phyloP scores from a whole-genome alignment of 805 yeast genomes.

The Teunomyces cretensis region DNA sequence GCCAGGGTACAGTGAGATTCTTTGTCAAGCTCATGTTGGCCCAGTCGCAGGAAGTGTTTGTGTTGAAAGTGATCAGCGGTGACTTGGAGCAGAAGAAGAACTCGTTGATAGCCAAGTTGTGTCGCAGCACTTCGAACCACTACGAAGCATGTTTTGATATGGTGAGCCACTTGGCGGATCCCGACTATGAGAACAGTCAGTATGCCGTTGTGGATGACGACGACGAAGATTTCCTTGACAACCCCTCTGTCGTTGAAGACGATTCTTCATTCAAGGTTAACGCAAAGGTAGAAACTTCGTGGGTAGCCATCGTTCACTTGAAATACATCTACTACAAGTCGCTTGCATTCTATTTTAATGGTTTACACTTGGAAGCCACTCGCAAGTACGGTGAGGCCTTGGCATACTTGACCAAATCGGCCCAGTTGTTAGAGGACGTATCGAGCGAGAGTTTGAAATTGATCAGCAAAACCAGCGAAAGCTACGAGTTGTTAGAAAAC shows the following conservation, averaged over 20 bases:
- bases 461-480: constrained; percentile 23
- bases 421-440: constrained; percentile 37
- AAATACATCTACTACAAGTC: constrained; percentile 59
- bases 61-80: constrained; percentile 56
- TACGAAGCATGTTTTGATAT: constrained; percentile 54
- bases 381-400: constrained; percentile 76
- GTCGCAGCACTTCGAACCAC: constrained; percentile 57
- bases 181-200: constrained; percentile 9
- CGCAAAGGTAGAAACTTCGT: constrained; percentile 39
- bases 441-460: constrained; percentile 22
- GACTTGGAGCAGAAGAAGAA: constrained; percentile 55
- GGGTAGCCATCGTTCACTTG: constrained; percentile 52
- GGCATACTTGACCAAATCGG: constrained; percentile 57
- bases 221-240: constrained; percentile 19
- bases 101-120: constrained; percentile 71
- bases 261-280: constrained; percentile 15
- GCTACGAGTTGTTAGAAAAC: constrained; percentile 40
- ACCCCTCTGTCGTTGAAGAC: constrained; percentile 8
- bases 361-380: constrained; percentile 50
- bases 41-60: constrained; percentile 86
- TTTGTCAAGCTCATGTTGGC: constrained; percentile 69
- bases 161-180: constrained; percentile 26
- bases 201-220: constrained; percentile 18
- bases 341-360: constrained; percentile 60
- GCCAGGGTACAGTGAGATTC: constrained; percentile 65